Evolutionary conservation across 73 alveolate species (phyloP).

Genomic region (Symbiodinium natans): DNA sequence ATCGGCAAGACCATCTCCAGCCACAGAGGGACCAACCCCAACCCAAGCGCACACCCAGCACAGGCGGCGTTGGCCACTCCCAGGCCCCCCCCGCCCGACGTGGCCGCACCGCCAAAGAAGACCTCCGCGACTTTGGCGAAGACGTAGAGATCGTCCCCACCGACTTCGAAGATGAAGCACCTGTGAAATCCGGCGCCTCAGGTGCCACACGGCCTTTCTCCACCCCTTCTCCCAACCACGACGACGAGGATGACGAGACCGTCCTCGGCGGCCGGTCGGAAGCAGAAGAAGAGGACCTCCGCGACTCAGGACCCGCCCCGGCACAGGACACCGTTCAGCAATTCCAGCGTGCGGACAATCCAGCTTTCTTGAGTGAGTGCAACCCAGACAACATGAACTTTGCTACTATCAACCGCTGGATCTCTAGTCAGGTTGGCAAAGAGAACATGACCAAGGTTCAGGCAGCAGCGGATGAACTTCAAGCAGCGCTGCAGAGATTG

Average conservation of each 20-base stretch:
- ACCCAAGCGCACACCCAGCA: background rate
- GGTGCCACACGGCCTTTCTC: background rate
- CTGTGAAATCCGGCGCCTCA: background rate
- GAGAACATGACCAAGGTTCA: background rate
- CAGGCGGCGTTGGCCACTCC: background rate
- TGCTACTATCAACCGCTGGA: background rate
- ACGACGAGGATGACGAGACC: background rate
- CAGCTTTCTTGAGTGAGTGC: background rate
- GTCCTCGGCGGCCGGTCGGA: background rate
- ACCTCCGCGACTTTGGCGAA: background rate
- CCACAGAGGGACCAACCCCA: no score
- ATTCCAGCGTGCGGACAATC: background rate
- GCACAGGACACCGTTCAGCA: background rate
- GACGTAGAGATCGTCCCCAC: background rate
- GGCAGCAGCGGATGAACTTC: background rate
- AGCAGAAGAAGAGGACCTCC: background rate
- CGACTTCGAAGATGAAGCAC: background rate
- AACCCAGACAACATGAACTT: background rate
- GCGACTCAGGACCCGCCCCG: background rate
- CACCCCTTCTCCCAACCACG: background rate
- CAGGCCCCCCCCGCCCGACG: background rate
- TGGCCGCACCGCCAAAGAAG: background rate
- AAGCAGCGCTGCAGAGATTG: background rate
- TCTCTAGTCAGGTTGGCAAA: background rate
- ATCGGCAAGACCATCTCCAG: no score